These are phyloP conservation scores for Pulveroboletus sp. DNA, from an alignment of 768 basidiomycete genomes.

Conservation along the genomic window DNA sequence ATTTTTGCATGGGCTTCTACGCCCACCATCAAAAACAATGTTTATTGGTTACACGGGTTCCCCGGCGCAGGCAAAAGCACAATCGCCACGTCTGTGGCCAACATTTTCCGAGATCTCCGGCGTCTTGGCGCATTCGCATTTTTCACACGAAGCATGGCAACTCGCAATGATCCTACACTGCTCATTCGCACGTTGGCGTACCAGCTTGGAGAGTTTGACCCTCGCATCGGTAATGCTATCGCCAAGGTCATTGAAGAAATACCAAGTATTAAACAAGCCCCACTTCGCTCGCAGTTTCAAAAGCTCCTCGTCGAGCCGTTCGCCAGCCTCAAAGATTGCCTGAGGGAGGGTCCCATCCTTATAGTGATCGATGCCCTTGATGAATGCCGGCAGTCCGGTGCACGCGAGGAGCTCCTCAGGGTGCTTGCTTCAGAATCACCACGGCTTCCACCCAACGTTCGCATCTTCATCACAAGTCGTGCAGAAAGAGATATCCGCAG, in stretches of 20 bases:
- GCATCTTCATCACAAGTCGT: constrained; percentile 33
- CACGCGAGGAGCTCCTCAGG: constrained; percentile 28
- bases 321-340: constrained; percentile 9
- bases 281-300: constrained; percentile 31
- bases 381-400: constrained; percentile 27
- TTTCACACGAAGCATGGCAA: constrained; percentile 31
- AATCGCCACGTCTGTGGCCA: constrained; percentile 34
- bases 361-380: constrained; percentile 37
- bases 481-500: constrained; percentile 28
- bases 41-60: constrained; percentile 36
- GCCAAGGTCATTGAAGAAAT: constrained; percentile 21
- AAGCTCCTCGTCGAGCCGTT: constrained; percentile 34
- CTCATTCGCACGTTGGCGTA: constrained; percentile 36
- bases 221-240: constrained; percentile 27
- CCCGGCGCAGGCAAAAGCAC: constrained; percentile 38
- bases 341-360: constrained; percentile 27
- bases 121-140: constrained; percentile 36
- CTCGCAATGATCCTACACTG: constrained; percentile 27
- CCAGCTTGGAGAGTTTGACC: constrained; percentile 33
- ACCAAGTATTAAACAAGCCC: constrained; percentile 29
- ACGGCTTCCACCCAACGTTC: constrained; percentile 22
- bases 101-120: constrained; percentile 29
- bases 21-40: constrained; percentile 17
- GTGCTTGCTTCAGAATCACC: constrained; percentile 24
- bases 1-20: constrained; percentile 24